A percentile compares a stretch with the other conserved stretches of the same genome.
Conservation (phyloP, 2,329 filamentous ascomycete species). For the Trichoderma sp. region DNA sequence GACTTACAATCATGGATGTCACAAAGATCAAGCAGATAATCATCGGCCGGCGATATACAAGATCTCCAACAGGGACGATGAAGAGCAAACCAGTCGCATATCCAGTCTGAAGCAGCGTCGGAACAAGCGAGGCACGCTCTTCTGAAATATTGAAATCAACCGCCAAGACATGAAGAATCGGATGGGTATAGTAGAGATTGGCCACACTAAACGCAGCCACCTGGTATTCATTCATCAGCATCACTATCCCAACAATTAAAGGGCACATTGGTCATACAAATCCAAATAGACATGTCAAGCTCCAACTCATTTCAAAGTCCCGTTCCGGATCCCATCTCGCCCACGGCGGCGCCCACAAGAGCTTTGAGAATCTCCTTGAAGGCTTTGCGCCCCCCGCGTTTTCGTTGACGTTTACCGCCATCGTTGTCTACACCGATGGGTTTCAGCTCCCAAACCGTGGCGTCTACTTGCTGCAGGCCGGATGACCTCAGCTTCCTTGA, state of each 20-base stretch:
- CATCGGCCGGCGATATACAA: conserved; percentile 68
- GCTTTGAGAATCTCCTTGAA: neutral
- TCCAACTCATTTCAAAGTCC: conserved; percentile 24
- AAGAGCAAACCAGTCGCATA: conserved; percentile 76
- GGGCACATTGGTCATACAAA: conserved; percentile 3
- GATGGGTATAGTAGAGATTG: conserved; percentile 81
- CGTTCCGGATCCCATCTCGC: conserved; percentile 24
- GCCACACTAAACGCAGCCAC: conserved; percentile 69
- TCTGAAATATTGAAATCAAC: conserved; percentile 71
- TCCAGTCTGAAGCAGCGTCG: conserved; percentile 77
- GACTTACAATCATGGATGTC: conserved; percentile 67
- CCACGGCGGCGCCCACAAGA: conserved; percentile 24
- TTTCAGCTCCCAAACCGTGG: neutral
- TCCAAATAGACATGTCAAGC: conserved; percentile 14
- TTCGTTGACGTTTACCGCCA: neutral
- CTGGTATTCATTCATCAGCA: conserved; percentile 12
- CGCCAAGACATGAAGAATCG: conserved; percentile 76
- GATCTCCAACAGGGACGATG: conserved; percentile 75
- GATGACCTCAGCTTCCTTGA: neutral
- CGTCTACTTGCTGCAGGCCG: neutral
- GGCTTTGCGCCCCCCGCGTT: neutral
- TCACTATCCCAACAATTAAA: neutral
- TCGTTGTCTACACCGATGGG: neutral
- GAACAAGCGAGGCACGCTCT: conserved; percentile 67
- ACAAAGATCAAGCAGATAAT: conserved; percentile 68